Evolutionary conservation across 2,329 filamentous ascomycete genomes (phyloP), one percentile per base, ranked within the genome.

Genomic region (Pestalotiopsis sp.): DNA sequence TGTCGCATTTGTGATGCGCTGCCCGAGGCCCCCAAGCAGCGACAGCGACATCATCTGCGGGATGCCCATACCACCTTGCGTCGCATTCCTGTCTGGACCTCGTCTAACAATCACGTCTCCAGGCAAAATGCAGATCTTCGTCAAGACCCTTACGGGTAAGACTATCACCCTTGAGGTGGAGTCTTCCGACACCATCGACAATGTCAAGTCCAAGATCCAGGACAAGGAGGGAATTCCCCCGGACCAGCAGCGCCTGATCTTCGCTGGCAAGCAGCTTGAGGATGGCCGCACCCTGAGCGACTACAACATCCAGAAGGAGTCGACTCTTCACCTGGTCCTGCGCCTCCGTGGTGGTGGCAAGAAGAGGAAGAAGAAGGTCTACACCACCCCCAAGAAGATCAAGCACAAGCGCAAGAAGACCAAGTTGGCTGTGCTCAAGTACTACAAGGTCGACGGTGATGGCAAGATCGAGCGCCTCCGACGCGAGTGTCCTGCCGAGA

Each of bases 371-470:
- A 97, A 97, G 94, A 99, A 99, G 95, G 96, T 99, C 79, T 99
- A 99, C 93, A 98, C 94, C 84, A 99, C 96, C 81, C 96, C 96
- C 85, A 99, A 99, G 95, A 99, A 99, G 94, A 99, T 99, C 93
- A 99, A 99, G 96, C 96, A 99, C 92, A 99, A 99, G 95, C 93
- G 94, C 90, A 99, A 98, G 94, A 99, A 99, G 95, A 97, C 93
- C 91, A 99, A 99, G 93, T 89, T 99, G 85, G 96, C 96, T 81
- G 95, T 99, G 79, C 95, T 99, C 86, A 99, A 99, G 92, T 99
- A 99, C 93, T 99, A 99, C 93, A 99, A 99, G 93, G 96, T 99
- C 80, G 96, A 98, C 86, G 94, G 93, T 79, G 96, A 99, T 81
- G 96, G 97, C 87, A 98, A 98, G 92, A 98, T 99, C 80, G 96